Evolutionary conservation across 2,329 filamentous ascomycete genomes (phyloP).

Genomic region (Apiospora koreana): DNA sequence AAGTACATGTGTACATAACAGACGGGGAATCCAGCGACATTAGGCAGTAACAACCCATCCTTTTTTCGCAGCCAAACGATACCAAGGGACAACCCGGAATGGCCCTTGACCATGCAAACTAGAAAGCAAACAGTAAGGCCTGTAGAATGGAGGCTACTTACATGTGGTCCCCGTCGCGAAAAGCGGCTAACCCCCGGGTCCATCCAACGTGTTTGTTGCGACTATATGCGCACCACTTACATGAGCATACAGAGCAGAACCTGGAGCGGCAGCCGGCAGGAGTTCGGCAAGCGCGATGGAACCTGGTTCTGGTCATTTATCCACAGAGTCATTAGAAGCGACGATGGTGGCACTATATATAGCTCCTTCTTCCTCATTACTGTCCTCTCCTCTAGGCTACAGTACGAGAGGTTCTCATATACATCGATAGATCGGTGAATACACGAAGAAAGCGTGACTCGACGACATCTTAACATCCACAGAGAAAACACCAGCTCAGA

Average conservation of each 20-base stretch:
- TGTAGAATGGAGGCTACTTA: not conserved
- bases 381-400: not conserved
- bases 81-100: not conserved
- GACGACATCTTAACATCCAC: not conserved
- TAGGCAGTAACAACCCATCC: not conserved
- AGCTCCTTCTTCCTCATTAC: not conserved
- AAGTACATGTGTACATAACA: not conserved
- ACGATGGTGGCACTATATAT: not conserved
- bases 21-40: not conserved
- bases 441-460: not conserved
- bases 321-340: not conserved
- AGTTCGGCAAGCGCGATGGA: not conserved
- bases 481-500: not conserved
- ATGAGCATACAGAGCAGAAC: not conserved
- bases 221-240: constrained; percentile 4
- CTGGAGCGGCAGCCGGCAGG: not conserved
- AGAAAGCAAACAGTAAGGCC: constrained; percentile 6
- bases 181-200: not conserved
- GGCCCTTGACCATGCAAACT: not conserved
- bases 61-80: not conserved
- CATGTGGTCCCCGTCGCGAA: constrained; percentile 1
- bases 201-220: not conserved
- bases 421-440: not conserved
- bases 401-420: not conserved
- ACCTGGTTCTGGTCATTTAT: constrained; percentile 1